Evolutionary conservation across 179 eudicot genomes (phyloP).

Genomic region (Corrigiola litoralis): DNA sequence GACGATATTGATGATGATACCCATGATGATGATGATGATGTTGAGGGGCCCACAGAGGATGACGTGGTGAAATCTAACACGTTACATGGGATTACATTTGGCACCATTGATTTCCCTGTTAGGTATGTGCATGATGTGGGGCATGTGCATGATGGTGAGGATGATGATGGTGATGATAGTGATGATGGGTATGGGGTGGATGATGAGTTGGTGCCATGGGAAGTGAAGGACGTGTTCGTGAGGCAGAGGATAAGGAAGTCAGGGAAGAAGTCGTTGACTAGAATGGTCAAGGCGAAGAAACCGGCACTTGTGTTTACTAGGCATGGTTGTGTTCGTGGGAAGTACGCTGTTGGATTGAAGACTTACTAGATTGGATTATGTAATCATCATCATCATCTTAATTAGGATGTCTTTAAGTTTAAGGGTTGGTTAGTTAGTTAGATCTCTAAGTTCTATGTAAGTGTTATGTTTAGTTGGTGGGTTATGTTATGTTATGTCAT

Average conservation of each 20-base stretch:
- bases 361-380: conserved; percentile 20
- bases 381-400: neutral
- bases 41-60: neutral
- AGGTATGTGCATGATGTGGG: neutral
- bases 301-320: conserved; percentile 34
- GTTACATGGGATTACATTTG: too few species aligned
- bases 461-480: neutral
- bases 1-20: neutral
- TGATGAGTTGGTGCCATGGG: conserved; percentile 67
- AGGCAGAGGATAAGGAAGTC: conserved; percentile 64
- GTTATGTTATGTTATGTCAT: neutral
- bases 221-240: conserved; percentile 37
- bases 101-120: neutral
- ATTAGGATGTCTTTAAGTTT: too few species aligned
- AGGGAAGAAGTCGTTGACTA: conserved; percentile 55
- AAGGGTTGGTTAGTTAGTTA: too few species aligned
- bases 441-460: neutral
- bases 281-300: conserved; percentile 45
- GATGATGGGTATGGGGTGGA: conserved; percentile 44
- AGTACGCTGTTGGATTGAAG: conserved; percentile 42
- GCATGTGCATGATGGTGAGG: conserved; percentile 13
- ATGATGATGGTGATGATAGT: conserved; percentile 17
- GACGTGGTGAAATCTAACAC: too few species aligned
- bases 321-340: conserved; percentile 56
- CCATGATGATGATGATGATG: neutral